phyloP scores from a whole-genome alignment of 129 eudicot genomes.

The Kitagawia praeruptora region DNA sequence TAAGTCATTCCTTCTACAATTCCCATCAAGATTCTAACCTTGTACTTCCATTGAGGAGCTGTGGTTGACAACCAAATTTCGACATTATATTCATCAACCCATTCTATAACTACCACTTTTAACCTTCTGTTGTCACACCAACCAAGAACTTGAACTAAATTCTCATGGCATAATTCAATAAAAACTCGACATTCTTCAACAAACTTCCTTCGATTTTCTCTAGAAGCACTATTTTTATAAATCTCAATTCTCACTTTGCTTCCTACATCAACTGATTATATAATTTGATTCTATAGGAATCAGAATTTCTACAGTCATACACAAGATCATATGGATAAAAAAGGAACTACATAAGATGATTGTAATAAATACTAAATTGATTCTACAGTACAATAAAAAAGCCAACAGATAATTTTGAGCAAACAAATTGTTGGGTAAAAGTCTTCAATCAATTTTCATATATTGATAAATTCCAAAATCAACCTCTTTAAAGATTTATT shows the following conservation, averaged over 20 bases:
- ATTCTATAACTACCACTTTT: conserved; percentile 17
- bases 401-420: too few relatives aligned
- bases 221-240: not conserved
- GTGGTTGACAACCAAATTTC: conserved; percentile 19
- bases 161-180: conserved; percentile 22
- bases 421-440: too few relatives aligned
- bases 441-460: too few relatives aligned
- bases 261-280: not conserved
- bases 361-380: too few relatives aligned
- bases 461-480: too few relatives aligned
- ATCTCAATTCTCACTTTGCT: conserved; percentile 27
- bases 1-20: conserved; percentile 20
- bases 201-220: conserved; percentile 15
- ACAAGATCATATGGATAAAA: too few relatives aligned
- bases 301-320: too few relatives aligned
- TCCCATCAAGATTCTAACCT: conserved; percentile 16
- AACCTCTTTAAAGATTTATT: too few relatives aligned
- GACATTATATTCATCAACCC: conserved; percentile 21
- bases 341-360: too few relatives aligned
- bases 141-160: conserved; percentile 24
- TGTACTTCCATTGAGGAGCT: conserved; percentile 25
- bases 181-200: conserved; percentile 17
- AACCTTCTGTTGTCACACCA: conserved; percentile 27
- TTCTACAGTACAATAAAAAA: too few relatives aligned
- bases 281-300: too few relatives aligned